Evolutionary conservation across 1,284 basidiomycete species (phyloP).

Genomic region (Stereum hirsutum): DNA sequence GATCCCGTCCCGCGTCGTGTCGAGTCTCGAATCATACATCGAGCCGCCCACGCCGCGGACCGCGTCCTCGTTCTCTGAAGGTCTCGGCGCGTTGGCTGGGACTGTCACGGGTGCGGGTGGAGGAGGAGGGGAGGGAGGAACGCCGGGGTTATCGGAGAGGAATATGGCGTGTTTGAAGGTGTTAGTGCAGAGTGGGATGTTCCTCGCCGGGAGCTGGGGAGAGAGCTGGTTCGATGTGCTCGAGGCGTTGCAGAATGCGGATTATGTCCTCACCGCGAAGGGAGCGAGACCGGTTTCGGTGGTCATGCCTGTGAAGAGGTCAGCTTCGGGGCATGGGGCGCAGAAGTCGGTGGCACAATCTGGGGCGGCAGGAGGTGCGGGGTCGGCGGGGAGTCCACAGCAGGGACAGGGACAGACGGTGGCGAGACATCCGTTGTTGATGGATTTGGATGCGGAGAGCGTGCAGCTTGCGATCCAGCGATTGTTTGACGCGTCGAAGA

Average conservation of each 20-base stretch:
- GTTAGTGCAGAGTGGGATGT: constrained; percentile 70
- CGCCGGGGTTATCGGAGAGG: constrained; percentile 76
- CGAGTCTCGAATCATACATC: constrained; percentile 66
- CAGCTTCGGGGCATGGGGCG: constrained; percentile 4
- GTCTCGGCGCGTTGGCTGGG: constrained; percentile 52
- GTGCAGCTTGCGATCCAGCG: constrained; percentile 67
- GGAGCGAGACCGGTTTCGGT: constrained; percentile 21
- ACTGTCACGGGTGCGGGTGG: too few species aligned
- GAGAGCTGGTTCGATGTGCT: constrained; percentile 89
- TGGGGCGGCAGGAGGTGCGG: constrained; percentile 3
- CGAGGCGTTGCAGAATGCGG: constrained; percentile 87
- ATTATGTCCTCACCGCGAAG: constrained; percentile 74
- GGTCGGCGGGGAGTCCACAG: constrained; percentile 5
- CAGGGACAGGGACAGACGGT: not conserved
- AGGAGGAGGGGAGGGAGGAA: too few species aligned
- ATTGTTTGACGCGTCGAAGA: constrained; percentile 78
- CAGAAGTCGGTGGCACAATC: constrained; percentile 2
- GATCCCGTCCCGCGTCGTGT: constrained; percentile 81
- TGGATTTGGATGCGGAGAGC: constrained; percentile 71
- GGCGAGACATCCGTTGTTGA: constrained; percentile 48
- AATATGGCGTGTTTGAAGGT: constrained; percentile 90
- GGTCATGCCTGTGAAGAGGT: constrained; percentile 15
- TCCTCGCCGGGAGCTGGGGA: constrained; percentile 78
- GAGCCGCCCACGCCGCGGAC: constrained; percentile 62
- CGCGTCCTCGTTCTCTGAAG: constrained; percentile 47